phyloP scores from a whole-genome alignment of 257 asterid genomes.

The Gentiana straminea region DNA sequence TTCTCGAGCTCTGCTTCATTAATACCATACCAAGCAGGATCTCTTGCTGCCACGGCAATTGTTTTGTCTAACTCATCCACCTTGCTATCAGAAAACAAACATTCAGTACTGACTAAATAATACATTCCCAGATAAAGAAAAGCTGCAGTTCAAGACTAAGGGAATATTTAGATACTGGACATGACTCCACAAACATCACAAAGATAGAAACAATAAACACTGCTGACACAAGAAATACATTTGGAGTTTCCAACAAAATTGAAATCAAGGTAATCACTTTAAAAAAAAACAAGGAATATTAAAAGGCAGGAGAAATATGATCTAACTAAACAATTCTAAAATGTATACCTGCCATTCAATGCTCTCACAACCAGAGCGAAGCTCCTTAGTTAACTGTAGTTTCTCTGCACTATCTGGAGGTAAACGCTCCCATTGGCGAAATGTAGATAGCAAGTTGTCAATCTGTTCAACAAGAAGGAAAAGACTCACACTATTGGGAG shows the following conservation, averaged over 20 bases:
- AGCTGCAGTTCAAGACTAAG: neutral
- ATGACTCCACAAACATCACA: neutral
- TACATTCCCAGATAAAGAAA: constrained; percentile 3
- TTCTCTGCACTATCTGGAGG: constrained; percentile 54
- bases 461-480: constrained; percentile 34
- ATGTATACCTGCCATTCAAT: constrained; percentile 89
- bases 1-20: constrained; percentile 72
- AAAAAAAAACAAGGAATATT: too few species aligned
- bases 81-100: constrained; percentile 52
- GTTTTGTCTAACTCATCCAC: constrained; percentile 96
- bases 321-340: too few species aligned
- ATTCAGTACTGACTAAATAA: constrained; percentile 30
- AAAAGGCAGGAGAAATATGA: too few species aligned
- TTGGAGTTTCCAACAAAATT: too few species aligned
- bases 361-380: constrained; percentile 77
- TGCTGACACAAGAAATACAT: too few species aligned
- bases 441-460: constrained; percentile 69
- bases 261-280: too few species aligned
- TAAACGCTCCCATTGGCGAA: constrained; percentile 78
- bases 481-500: too few species aligned
- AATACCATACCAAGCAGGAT: constrained; percentile 74
- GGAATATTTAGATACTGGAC: neutral
- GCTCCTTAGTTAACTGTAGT: constrained; percentile 56
- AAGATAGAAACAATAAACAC: too few species aligned
- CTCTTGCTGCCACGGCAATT: constrained; percentile 76